Base-by-base conservation (phyloP, 228 moss, liverwort and hornwort genomes). In the Sphagnum magellanicum region DNA sequence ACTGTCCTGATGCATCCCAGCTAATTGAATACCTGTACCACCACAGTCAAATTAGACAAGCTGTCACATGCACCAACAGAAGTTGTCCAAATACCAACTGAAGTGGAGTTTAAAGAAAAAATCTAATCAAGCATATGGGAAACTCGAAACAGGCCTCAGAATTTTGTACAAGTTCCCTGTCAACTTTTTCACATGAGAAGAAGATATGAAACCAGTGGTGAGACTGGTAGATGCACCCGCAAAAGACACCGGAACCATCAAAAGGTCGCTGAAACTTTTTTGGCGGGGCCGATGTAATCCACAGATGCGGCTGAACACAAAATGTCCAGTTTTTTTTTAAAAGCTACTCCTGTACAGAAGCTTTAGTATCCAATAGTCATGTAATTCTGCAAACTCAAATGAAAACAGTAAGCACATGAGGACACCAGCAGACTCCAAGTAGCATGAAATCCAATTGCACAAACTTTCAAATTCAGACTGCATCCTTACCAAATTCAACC, bases 11-110 rank as follows among this genome's bases (percentile, higher is more conserved):
- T 49, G 72, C 72, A 79, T 98, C 89, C 98, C 98, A 98, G 69
- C 82, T 85, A 16, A 98, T 74, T 65, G 98, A 92, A 72, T 89
- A 98, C 75, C 93, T 95, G 79, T 65, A 71, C 73, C 78, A 61
- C 50, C 6, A 65, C 49, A 62, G 59, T 12, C 32, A 49, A 71
- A 74, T 53, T 49, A 48, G 49, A 71, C 48, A 7, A 6, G 51
- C 48, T 32, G 1, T 2, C 32, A 32, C 32, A 32, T 32, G 32
- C 32, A 32, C 32, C 32, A 32, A 32, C 32, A 32, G 32, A 32
- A 32, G 32, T 32, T 32, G 32, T 32, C 32, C 32, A 32, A 32
- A 32, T 32, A 32, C 32, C 2, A 32, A 32, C 32, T 32, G 32
- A 32, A 32, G 32, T 32, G 32, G 32, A 32, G 32, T 32, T 32